Evolutionary conservation across 2,329 filamentous ascomycete genomes (phyloP), one percentile per base, ranked within the genome.

Genomic region (Cadophora malorum): DNA sequence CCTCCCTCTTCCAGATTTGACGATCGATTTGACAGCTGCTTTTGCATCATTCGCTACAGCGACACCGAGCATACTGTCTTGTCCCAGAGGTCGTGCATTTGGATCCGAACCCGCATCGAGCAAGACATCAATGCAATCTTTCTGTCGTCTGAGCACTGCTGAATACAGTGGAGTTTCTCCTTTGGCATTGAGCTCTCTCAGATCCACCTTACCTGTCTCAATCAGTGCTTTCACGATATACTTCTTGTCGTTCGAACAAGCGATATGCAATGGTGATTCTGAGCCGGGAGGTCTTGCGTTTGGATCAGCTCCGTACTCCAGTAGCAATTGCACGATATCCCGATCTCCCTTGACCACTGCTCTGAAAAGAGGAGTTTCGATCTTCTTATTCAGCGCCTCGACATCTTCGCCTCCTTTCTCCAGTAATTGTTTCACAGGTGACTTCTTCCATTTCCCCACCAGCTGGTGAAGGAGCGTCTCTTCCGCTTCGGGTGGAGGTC

Each of bases 351-450:
- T 55, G 5, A 33, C 16, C 7, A 67, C 63, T 14, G 70, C 67
- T 16, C 60, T 56, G 47, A 59, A 66, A 2, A 72, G 59, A 12
- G 33, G 33, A 1, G 70, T 67, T 21, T 64, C 66, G 25, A 63
- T 62, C 38, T 69, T 70, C 49, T 67, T 66, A 49, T 70, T 67
- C 12, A 65, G 33, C 4, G 66, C 64, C 41, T 72, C 69, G 45
- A 72, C 45, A 35, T 72, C 62, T 25, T 64, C 60, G 7, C n/a
- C 16, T 7, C 55, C 61, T 41, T 67, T 67, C 19, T 64, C 45
- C 7, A 70, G 53, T 2, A 65, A 16, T 23, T 60, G 53, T 28
- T 59, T 62, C 7, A 69, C 69, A 28, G 63, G 49, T 9, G 64
- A 65, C 50, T 61, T 67, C 31, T 63, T 68, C 16, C 69, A 61